A percentile compares a stretch with the other conserved stretches of the same genome.
phyloP scores from a whole-genome alignment of 108 stramenopile genomes.

The Nitzschia palea region DNA sequence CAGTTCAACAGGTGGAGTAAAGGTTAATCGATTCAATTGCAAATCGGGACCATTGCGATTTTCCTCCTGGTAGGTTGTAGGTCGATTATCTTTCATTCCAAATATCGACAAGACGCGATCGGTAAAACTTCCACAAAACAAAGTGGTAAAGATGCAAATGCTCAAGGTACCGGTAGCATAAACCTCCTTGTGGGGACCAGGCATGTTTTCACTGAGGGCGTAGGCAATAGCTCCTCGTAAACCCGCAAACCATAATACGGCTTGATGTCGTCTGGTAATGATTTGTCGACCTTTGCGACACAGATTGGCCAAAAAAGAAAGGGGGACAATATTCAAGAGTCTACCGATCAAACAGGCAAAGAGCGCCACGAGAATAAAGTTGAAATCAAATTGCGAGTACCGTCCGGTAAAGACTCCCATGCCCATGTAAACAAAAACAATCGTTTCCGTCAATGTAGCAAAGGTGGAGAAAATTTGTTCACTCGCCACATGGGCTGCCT shows the following conservation, averaged over 20 bases:
- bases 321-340: conserved; percentile 89
- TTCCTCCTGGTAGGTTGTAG: not conserved
- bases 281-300: conserved; percentile 46
- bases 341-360: conserved; percentile 86
- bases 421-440: conserved; percentile 97
- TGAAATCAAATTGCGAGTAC: conserved; percentile 72
- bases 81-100: conserved; percentile 79
- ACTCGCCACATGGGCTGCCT: conserved; percentile 79
- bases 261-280: conserved; percentile 74
- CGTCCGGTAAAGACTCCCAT: conserved; percentile 93
- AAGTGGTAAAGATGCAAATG: conserved; percentile 95
- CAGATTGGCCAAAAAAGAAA: conserved; percentile 85
- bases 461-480: conserved; percentile 95
- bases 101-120: conserved; percentile 78
- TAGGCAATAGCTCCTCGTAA: conserved; percentile 95
- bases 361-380: conserved; percentile 78
- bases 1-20: conserved; percentile 18
- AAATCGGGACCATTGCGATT: conserved; percentile 8
- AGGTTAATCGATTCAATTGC: conserved; percentile 27
- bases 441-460: conserved; percentile 88
- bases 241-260: conserved; percentile 96
- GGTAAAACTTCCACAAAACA: conserved; percentile 96
- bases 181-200: conserved; percentile 79
- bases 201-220: conserved; percentile 92
- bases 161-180: conserved; percentile 91